A percentile compares a stretch with the other conserved stretches of the same genome.
These are phyloP conservation scores for Morella rubra DNA, from an alignment of 306 rosid species.

Conservation along the genomic window DNA sequence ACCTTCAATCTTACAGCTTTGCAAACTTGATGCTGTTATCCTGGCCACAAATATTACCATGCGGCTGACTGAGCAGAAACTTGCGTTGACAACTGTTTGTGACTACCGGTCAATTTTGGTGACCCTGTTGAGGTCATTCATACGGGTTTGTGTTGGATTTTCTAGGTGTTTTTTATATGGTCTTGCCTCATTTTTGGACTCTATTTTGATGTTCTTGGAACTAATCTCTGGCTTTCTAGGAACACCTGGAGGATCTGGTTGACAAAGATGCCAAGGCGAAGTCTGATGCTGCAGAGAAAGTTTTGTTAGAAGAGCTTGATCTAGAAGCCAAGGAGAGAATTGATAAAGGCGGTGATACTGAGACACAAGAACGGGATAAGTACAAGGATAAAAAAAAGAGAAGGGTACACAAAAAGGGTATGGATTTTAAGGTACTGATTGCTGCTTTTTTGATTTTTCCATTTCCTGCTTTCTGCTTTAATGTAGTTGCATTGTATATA, in stretches of 20 bases:
- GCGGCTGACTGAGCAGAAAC: neutral
- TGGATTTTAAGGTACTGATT: neutral
- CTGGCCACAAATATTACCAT: no score
- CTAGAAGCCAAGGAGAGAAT: neutral
- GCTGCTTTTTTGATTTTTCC: no score
- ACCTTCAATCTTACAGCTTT: no score
- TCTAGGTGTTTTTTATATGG: neutral
- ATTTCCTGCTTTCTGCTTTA: neutral
- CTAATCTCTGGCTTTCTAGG: neutral
- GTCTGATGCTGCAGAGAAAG: neutral
- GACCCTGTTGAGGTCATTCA: neutral
- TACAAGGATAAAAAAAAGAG: neutral
- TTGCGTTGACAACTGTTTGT: neutral
- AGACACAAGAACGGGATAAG: neutral
- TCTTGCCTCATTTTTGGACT: neutral
- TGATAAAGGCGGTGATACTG: neutral
- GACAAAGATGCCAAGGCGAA: neutral
- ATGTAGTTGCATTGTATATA: neutral
- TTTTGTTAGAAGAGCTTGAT: neutral
- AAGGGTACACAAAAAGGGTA: neutral
- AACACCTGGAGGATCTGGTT: neutral
- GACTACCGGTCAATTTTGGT: neutral
- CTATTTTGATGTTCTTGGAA: neutral
- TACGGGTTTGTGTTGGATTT: neutral
- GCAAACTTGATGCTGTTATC: no score